Evolutionary conservation across 202 grass and related monocot species (phyloP), one percentile per base, ranked within the genome.

Genomic region (Elaeis oleifera): DNA sequence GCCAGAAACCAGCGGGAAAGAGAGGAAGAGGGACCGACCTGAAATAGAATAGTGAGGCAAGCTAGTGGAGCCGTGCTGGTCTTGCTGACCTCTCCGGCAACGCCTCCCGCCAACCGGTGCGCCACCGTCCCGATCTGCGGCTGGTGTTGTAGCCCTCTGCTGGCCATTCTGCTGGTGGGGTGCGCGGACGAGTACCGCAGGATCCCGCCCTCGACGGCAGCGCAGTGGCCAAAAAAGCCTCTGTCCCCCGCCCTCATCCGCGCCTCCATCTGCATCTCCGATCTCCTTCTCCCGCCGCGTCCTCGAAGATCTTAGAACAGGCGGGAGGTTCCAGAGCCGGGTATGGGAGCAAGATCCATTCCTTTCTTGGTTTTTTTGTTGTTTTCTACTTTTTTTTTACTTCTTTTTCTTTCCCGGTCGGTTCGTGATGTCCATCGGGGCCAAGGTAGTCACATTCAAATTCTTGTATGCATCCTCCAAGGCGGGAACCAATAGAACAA

Each of bases 31-130:
- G 5, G 32, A 36, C 18, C 17, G 32, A 68, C 65, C 65, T 68
- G 52, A 28, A 68, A 68, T 8, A 56, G 65, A 28, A 68, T 56
- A 1, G 65, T 68, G 18, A 68, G 65, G 16, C 65, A 50, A 56
- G 65, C 65, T 22, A 68, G 65, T 55, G 65, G 65, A 4, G 65
- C 65, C 27, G 52, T 68, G 49, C 65, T 56, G 25, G 65, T 68
- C 52, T 68, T 68, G 65, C 65, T 68, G 51, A 68, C 51, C 8
- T 52, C 26, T 9, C 65, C 65, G 51, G 65, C 65, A 16, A 68
- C 26, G 18, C 65, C 52, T 18, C 65, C 65, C 5, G 65, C 65
- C 9, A 68, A 17, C 18, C 56, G 65, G 51, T 68, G 65, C 17
- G 16, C 51, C 3, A 56, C 18, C 52, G 52, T 36, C 7, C 65